Percentiles rank a stretch among this genome's conserved stretches.
Evolutionary conservation across 345 rosid genomes (phyloP).

Genomic region (Dipteronia dyeriana): DNA sequence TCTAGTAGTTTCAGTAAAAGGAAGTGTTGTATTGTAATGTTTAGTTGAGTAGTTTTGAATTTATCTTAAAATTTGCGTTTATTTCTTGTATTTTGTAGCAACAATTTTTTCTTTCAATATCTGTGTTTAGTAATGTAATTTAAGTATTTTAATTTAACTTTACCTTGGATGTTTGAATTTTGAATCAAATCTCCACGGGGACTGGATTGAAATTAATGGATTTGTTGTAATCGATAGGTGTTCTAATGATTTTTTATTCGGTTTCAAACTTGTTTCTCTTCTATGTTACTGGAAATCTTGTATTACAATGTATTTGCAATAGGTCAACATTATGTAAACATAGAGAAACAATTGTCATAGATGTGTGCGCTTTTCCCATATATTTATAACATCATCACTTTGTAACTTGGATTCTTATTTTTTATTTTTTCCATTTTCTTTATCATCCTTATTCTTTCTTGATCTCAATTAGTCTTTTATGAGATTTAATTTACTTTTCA

Average conservation of each 20-base stretch:
- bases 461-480: neutral
- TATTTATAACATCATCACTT: neutral
- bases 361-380: neutral
- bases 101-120: neutral
- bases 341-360: neutral
- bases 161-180: neutral
- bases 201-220: neutral
- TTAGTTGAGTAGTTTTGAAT: neutral
- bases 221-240: neutral
- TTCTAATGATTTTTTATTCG: neutral
- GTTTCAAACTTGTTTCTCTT: neutral
- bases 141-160: neutral
- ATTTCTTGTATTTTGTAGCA: neutral
- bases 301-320: neutral
- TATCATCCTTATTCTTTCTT: neutral
- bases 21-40: neutral
- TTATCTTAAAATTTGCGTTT: neutral
- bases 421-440: neutral
- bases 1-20: neutral
- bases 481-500: neutral
- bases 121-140: neutral
- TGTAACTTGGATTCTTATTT: neutral
- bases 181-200: neutral
- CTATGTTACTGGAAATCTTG: neutral
- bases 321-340: neutral